Base-by-base conservation (phyloP, 208 protist species). In the Acanthamoeba sp. region DNA sequence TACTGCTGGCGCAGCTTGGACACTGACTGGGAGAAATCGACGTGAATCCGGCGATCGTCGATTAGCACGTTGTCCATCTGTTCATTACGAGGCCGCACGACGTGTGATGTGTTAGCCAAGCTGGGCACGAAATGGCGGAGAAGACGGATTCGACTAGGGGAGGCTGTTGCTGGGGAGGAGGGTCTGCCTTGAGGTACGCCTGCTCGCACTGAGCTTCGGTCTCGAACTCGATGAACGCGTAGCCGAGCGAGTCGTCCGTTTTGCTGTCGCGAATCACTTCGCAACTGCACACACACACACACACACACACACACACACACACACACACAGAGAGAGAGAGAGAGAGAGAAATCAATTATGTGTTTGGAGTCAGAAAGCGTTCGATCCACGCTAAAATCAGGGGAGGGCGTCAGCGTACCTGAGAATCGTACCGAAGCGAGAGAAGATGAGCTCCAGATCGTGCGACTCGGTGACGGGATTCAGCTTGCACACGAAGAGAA, bases 401-500 rank as follows among this genome's bases (percentile, higher is more conserved):
- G n/a, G n/a, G n/a, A n/a, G n/a, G n/a, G n/a, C n/a, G n/a, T n/a
- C n/a, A n/a, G n/a, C 24, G 9, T 95, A 97, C 88, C 97, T 98
- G 7, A 97, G 34, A 9, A 99, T 98, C 9, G 97, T 96, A 20
- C 99, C 99, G 94, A 99, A 99, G 93, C 99, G 97, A 3, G 96
- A 95, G 94, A 99, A 99, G 76, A 99, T 99, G 62, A 99, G 93
- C 57, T 98, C 97, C 4, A 99, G 96, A 48, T 99, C 99, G 38
- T 99, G 98, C 24, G 98, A 96, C 10, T 97, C 97, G 20, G 99
- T 99, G 20, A 98, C 95, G 1, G 99, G 99, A 95, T 99, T 99
- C 40, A 99, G 97, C 96, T 99, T 99, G 97, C 99, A 99, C 29
- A 99, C 99, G 95, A 99, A 99, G 24, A 99, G 97, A 2, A 99